These are phyloP conservation scores for Salvia miltiorrhiza DNA, from an alignment of 257 asterid genomes.

Conservation along the genomic window DNA sequence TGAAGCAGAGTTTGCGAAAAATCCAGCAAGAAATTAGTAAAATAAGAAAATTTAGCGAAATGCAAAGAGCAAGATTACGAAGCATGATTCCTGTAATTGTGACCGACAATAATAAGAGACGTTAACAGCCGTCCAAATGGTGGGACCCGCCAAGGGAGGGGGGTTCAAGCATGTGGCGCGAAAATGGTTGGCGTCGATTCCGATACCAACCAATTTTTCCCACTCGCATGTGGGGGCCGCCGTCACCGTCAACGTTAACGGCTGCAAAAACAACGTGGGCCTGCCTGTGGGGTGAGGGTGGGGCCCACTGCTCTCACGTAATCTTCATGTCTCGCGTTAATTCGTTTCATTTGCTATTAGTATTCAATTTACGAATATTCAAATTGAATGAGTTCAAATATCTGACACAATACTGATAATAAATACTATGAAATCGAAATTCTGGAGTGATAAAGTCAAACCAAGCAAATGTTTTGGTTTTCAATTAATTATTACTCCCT, in stretches of 20 bases:
- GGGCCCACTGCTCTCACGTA: background rate
- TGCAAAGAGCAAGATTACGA: background rate
- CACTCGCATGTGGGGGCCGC: constrained; percentile 19
- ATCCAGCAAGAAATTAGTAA: too few relatives aligned
- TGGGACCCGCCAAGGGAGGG: background rate
- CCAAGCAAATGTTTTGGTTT: too few relatives aligned
- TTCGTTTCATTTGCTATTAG: background rate
- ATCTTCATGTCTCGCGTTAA: background rate
- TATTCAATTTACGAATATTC: too few relatives aligned
- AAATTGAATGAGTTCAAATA: too few relatives aligned
- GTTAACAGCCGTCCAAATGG: background rate
- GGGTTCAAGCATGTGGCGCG: constrained; percentile 4
- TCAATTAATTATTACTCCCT: too few relatives aligned
- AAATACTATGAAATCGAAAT: too few relatives aligned
- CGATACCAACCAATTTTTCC: constrained; percentile 12
- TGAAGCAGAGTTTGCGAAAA: too few relatives aligned
- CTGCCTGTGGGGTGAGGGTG: background rate
- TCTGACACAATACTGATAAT: too few relatives aligned
- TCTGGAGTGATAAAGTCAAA: too few relatives aligned
- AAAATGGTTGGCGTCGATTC: background rate
- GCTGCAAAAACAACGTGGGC: background rate
- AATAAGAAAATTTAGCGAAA: background rate
- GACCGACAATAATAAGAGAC: background rate
- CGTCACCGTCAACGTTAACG: constrained; percentile 24
- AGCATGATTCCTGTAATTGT: background rate